These are phyloP conservation scores for Wickerhamomyces kurtzmanii DNA, from an alignment of 805 yeast genomes.

Conservation along the genomic window DNA sequence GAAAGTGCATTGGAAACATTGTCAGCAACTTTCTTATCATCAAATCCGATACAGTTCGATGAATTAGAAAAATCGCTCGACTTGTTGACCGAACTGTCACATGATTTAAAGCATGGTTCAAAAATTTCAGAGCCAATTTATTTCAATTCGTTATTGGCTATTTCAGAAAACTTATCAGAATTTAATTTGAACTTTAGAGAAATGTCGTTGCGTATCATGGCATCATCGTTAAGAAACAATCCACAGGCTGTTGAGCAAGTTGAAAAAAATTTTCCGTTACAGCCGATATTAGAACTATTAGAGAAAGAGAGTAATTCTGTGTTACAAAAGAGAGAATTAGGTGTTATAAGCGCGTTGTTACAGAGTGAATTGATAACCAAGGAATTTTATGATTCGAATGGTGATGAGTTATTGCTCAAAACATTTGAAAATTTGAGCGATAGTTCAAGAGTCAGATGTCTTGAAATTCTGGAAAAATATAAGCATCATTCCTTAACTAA, in stretches of 20 bases:
- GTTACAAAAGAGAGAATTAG: constrained; percentile 37
- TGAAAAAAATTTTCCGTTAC: constrained; percentile 6
- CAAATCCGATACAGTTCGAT: not conserved
- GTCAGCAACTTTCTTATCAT: constrained; percentile 11
- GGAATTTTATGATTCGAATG: constrained; percentile 9
- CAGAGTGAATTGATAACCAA: constrained; percentile 23
- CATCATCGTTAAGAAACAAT: constrained; percentile 67
- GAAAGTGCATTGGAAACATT: constrained; percentile 10
- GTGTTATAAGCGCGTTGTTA: constrained; percentile 38
- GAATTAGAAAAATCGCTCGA: constrained; percentile 18
- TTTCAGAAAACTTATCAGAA: constrained; percentile 9
- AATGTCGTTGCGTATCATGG: constrained; percentile 46
- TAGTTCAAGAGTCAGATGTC: constrained; percentile 25
- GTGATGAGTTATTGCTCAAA: constrained; percentile 15
- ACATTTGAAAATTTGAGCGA: constrained; percentile 12
- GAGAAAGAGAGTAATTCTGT: constrained; percentile 17
- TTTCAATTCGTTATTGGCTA: constrained; percentile 20
- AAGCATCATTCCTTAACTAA: constrained; percentile 5
- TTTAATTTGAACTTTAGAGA: constrained; percentile 29
- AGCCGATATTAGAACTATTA: constrained; percentile 5
- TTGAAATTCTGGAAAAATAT: constrained; percentile 38
- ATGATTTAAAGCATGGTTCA: constrained; percentile 54
- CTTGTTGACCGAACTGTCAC: constrained; percentile 49
- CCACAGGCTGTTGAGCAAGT: constrained; percentile 42
- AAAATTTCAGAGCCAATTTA: constrained; percentile 26